Percentiles rank a stretch among this genome's conserved stretches.
These are phyloP conservation scores for Madurella mycetomatis DNA, from an alignment of 2,329 filamentous ascomycete genomes.

Conservation along the genomic window DNA sequence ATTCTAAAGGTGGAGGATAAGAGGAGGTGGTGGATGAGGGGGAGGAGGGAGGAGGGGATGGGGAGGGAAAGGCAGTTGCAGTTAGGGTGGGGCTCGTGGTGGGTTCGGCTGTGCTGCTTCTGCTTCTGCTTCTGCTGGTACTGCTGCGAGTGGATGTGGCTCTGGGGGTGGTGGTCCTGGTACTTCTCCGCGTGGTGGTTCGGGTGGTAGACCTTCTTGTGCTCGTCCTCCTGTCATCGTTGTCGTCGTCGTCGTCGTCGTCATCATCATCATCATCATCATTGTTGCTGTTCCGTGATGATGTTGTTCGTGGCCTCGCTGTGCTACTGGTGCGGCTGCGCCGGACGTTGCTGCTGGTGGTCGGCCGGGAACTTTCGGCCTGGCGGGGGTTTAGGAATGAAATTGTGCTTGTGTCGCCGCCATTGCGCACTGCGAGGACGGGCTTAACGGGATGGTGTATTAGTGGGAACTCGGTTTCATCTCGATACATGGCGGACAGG, in stretches of 20 bases:
- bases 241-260: background rate
- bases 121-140: too few species aligned
- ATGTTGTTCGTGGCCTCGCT: background rate
- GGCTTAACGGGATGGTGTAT: background rate
- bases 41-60: background rate
- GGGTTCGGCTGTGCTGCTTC: background rate
- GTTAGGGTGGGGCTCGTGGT: background rate
- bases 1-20: background rate
- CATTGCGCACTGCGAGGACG: background rate
- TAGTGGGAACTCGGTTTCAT: too few species aligned
- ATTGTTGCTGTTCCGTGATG: background rate
- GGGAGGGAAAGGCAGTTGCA: background rate
- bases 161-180: background rate
- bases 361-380: background rate
- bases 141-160: background rate
- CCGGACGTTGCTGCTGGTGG: constrained; percentile 1
- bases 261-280: background rate
- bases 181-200: background rate
- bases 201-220: too few species aligned
- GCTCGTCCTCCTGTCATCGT: background rate
- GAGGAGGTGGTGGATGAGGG: background rate
- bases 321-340: background rate
- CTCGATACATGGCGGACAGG: background rate
- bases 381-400: background rate
- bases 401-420: background rate